Conservation (phyloP, 1,284 basidiomycete species). For the Fomitiporia mediterranea region DNA sequence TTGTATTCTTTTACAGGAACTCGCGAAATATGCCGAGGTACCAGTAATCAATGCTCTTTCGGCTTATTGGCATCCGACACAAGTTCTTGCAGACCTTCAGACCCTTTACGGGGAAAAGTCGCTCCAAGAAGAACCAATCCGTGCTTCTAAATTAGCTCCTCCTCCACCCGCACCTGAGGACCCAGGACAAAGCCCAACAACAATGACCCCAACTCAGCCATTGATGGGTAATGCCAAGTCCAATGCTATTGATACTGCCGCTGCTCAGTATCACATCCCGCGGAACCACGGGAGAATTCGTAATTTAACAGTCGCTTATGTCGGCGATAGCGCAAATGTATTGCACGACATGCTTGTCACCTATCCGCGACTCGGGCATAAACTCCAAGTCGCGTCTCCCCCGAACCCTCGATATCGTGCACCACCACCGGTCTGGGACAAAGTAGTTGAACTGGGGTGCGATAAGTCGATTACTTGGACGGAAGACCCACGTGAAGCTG, state of each 20-base stretch:
- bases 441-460: constrained; percentile 65
- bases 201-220: no score
- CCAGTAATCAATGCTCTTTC: constrained; percentile 96
- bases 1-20: constrained; percentile 48
- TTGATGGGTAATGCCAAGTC: no score
- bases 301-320: constrained; percentile 84
- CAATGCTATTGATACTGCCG: not conserved
- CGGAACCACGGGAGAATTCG: constrained; percentile 35
- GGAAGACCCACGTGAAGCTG: constrained; percentile 79
- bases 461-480: constrained; percentile 74
- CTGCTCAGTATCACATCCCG: constrained; percentile 18
- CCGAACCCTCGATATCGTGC: constrained; percentile 58
- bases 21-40: constrained; percentile 85
- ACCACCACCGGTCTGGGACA: constrained; percentile 76
- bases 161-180: no score
- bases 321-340: constrained; percentile 96
- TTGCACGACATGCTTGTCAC: constrained; percentile 97
- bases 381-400: constrained; percentile 81
- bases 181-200: no score
- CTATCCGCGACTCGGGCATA: constrained; percentile 87
- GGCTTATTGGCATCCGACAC: constrained; percentile 94
- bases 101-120: constrained; percentile 79
- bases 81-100: constrained; percentile 90
- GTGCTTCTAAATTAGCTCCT: not conserved
- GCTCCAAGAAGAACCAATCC: constrained; percentile 37